Evolutionary conservation across 2,329 filamentous ascomycete genomes (phyloP).

Genomic region (Alternaria brassicae): DNA sequence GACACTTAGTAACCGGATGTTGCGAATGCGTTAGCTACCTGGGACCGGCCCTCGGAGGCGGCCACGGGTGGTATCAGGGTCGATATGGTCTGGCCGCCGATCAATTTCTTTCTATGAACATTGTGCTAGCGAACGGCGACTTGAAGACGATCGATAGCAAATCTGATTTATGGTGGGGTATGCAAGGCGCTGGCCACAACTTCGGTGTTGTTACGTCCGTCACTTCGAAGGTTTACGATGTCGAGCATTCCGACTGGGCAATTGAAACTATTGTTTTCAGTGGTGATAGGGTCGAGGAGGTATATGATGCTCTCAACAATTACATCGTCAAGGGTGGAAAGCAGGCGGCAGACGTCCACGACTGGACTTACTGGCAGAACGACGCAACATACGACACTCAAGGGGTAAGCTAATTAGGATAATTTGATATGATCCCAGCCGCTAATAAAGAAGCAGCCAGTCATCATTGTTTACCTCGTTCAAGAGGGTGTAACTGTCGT

Average conservation of each 20-base stretch:
- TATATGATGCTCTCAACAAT: slow-evolving; percentile 59
- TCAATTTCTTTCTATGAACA: slow-evolving; percentile 60
- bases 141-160: slow-evolving; percentile 48
- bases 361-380: slow-evolving; percentile 38
- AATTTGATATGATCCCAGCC: not conserved
- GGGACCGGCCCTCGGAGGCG: slow-evolving; percentile 64
- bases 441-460: not conserved
- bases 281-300: slow-evolving; percentile 58
- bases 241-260: slow-evolving; percentile 29
- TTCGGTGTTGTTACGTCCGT: slow-evolving; percentile 52
- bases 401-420: not conserved
- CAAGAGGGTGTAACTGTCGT: slow-evolving; percentile 34
- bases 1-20: slow-evolving; percentile 33
- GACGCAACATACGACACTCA: slow-evolving; percentile 10
- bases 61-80: slow-evolving; percentile 63
- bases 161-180: slow-evolving; percentile 64
- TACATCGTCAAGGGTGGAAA: slow-evolving; percentile 54
- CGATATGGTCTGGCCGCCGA: slow-evolving; percentile 62
- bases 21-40: slow-evolving; percentile 61
- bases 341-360: slow-evolving; percentile 49
- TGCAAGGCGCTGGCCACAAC: slow-evolving; percentile 54
- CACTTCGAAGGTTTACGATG: slow-evolving; percentile 54
- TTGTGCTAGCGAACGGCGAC: slow-evolving; percentile 61
- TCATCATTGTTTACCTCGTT: slow-evolving; percentile 32
- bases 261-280: slow-evolving; percentile 31